Evolutionary conservation across 2,329 filamentous ascomycete genomes (phyloP).

Genomic region (Xenosphaeropsis pyriputrescens): DNA sequence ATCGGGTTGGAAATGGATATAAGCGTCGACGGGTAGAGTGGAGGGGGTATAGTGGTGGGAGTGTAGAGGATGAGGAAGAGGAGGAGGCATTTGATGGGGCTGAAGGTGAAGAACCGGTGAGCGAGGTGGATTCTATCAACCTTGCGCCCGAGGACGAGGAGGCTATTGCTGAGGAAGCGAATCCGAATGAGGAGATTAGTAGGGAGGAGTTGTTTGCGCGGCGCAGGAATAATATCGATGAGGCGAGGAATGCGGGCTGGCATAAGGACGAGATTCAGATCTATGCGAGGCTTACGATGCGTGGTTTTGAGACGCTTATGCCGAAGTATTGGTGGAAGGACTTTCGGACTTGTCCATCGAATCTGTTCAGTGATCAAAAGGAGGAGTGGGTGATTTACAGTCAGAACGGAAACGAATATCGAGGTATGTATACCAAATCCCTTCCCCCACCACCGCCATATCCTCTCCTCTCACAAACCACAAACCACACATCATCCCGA

Average conservation of each 20-base stretch:
- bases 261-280: constrained; percentile 14
- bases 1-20: not conserved
- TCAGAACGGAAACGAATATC: constrained; percentile 7
- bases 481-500: no score
- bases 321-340: constrained; percentile 14
- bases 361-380: constrained; percentile 11
- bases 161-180: constrained; percentile 8
- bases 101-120: not conserved
- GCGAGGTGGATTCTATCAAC: not conserved
- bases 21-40: no score
- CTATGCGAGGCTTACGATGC: constrained; percentile 14
- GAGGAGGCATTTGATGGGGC: constrained; percentile 1
- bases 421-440: constrained; percentile 9
- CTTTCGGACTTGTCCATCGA: constrained; percentile 15
- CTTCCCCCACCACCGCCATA: not conserved
- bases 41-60: not conserved
- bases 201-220: constrained; percentile 12
- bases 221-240: constrained; percentile 10
- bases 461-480: no score
- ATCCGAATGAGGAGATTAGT: constrained; percentile 14
- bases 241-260: constrained; percentile 12
- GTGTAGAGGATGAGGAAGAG: not conserved
- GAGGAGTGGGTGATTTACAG: constrained; percentile 13
- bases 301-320: constrained; percentile 16
- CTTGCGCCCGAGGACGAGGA: constrained; percentile 1